Evolutionary conservation across 495 filamentous ascomycete species (phyloP).

Genomic region (Pyrenula aspistea): DNA sequence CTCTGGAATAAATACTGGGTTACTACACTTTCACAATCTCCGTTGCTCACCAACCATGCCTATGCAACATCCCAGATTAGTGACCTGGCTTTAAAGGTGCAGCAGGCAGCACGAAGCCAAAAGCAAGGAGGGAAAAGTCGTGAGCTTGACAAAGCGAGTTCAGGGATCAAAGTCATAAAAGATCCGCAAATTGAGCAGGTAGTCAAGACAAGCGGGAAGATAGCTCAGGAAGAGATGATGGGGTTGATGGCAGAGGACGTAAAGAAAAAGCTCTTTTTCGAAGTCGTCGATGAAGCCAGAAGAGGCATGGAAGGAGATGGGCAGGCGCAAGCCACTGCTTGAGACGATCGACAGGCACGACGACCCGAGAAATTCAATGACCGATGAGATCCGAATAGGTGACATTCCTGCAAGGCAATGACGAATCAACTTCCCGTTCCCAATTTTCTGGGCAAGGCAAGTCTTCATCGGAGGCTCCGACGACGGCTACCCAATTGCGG

Average conservation of each 20-base stretch:
- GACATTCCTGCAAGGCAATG: too few relatives aligned
- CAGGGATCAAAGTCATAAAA: conserved; percentile 12
- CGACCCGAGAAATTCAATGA: too few relatives aligned
- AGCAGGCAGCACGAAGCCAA: conserved; percentile 41
- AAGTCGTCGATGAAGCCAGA: conserved; percentile 29
- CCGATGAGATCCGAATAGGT: too few relatives aligned
- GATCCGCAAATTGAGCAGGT: conserved; percentile 70
- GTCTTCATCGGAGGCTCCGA: too few relatives aligned
- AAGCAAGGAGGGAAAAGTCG: conserved; percentile 13
- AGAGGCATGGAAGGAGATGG: conserved; percentile 1
- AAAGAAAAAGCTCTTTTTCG: conserved; percentile 77
- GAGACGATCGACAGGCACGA: too few relatives aligned
- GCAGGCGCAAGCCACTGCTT: neutral
- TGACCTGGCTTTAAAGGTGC: conserved; percentile 73
- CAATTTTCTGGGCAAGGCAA: too few relatives aligned
- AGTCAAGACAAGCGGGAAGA: conserved; percentile 64
- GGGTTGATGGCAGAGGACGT: conserved; percentile 73
- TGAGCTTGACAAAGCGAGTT: neutral
- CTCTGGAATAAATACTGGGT: conserved; percentile 99
- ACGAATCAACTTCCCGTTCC: too few relatives aligned
- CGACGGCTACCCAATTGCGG: too few relatives aligned
- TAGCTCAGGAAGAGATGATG: conserved; percentile 75
- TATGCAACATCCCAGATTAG: conserved; percentile 86
- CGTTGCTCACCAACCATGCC: conserved; percentile 85
- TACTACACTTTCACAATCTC: conserved; percentile 88